Base-by-base conservation (phyloP, 2,329 filamentous ascomycete genomes). In the Aspergillus glaucus region DNA sequence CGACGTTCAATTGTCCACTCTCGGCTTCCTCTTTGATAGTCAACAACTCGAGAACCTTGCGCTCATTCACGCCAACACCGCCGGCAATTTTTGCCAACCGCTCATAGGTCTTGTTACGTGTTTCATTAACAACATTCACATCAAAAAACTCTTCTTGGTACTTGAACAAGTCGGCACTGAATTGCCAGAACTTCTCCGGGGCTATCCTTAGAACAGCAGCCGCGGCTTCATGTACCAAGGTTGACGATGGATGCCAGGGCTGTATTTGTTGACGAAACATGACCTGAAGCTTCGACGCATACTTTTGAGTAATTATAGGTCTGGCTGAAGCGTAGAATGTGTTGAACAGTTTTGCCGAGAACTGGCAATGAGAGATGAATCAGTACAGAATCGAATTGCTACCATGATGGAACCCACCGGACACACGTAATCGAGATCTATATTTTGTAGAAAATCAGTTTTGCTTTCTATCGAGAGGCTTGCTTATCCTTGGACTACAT, bases 221-320 rank as follows among this genome's bases (percentile, higher is more conserved):
- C 3, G 77, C 91, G 28, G 90, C 87, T 78, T 97, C 92, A 48
- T 75, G 70, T 7, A 63, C 64, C 9, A 90, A 78, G 6, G 86
- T 90, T 37, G 83, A 90, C 17, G 86, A 89, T 1, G 92, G 92
- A 72, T 97, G 91, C 92, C 92, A 95, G 12, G 90, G 89, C 74
- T 95, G 90, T 62, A 96, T 82, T 67, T 95, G 90, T 67, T 92
- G 91, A 44, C 91, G 86, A 76, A 96, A 88, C 62, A 97, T 80
- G 58, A 95, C 76, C 59, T 87, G 79, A 2, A 95, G 73, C 52
- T 77, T 78, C 51, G 74, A 76, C 21, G 72, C 59, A 55, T 86
- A 83, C 60, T 83, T 82, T 44, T 75, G 60, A 26, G 55, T 75
- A 58, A 95, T 76, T 43, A 80, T 67, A 1, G 87, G 85, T 51